phyloP scores from a whole-genome alignment of 805 yeast genomes.

The Candida germanica region DNA sequence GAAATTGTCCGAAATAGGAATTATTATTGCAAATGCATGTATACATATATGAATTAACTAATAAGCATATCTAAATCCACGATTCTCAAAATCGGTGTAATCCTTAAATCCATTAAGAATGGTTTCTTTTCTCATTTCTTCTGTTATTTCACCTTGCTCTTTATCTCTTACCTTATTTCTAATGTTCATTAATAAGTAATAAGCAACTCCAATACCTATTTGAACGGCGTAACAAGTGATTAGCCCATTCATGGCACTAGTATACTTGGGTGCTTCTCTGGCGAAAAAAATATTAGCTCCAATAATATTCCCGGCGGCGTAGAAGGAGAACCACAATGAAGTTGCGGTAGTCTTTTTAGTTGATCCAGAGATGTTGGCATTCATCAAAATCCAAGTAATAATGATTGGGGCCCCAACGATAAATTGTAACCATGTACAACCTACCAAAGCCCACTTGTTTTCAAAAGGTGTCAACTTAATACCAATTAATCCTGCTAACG shows the following conservation, averaged over 20 bases:
- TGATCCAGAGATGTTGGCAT: slow-evolving; percentile 21
- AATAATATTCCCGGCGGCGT: slow-evolving; percentile 28
- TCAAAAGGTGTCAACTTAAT: slow-evolving; percentile 17
- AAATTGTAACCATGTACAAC: slow-evolving; percentile 29
- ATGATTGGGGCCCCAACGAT: slow-evolving; percentile 30
- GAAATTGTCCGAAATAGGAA: too few species aligned
- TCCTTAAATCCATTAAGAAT: slow-evolving; percentile 22
- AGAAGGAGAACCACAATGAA: slow-evolving; percentile 21
- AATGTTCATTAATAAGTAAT: slow-evolving; percentile 12
- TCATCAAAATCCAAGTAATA: slow-evolving; percentile 22
- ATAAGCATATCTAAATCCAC: slow-evolving; percentile 20
- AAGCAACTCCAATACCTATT: slow-evolving; percentile 17
- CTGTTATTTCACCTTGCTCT: slow-evolving; percentile 19
- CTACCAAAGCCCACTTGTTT: slow-evolving; percentile 25
- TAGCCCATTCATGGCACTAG: slow-evolving; percentile 22
- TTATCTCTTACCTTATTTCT: slow-evolving; percentile 17
- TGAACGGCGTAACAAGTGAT: slow-evolving; percentile 20
- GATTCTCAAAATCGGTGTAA: slow-evolving; percentile 22
- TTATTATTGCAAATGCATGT: too few species aligned
- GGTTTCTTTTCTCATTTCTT: slow-evolving; percentile 20
- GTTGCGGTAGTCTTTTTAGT: slow-evolving; percentile 23
- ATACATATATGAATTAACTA: too few species aligned
- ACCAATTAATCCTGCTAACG: slow-evolving; percentile 25
- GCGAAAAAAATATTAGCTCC: slow-evolving; percentile 25
- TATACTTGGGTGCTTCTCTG: slow-evolving; percentile 22